Evolutionary conservation across 192 early-diverging fungal species (phyloP).

Genomic region (Pecoramyces ruminantium): DNA sequence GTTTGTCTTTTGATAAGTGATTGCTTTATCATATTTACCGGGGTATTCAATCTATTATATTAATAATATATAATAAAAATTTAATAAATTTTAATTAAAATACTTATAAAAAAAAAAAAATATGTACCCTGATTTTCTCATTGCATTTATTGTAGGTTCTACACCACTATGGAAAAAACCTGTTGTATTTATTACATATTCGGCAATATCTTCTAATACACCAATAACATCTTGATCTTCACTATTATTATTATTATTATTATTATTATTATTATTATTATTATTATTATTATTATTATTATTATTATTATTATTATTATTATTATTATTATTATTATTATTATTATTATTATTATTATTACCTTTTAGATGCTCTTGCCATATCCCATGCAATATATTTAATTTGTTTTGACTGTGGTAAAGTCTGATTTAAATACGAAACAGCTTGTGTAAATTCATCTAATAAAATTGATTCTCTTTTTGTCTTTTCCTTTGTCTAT

Average conservation of each 20-base stretch:
- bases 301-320: too few relatives aligned
- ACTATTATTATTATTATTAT: slow-evolving; percentile 5
- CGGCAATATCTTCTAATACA: slow-evolving; percentile 70
- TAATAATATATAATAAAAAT: too few relatives aligned
- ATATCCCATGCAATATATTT: slow-evolving; percentile 94
- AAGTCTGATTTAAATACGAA: slow-evolving; percentile 75
- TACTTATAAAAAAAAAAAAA: neutral
- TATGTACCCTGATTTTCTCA: slow-evolving; percentile 2
- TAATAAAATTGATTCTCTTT: slow-evolving; percentile 68
- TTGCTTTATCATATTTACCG: neutral
- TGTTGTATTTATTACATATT: slow-evolving; percentile 67
- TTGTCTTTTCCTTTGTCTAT: slow-evolving; percentile 70
- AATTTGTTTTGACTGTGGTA: slow-evolving; percentile 63
- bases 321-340: too few relatives aligned
- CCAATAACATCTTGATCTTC: slow-evolving; percentile 77
- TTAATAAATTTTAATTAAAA: too few relatives aligned
- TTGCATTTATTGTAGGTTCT: slow-evolving; percentile 26
- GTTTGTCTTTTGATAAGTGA: slow-evolving; percentile 39
- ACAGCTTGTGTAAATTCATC: slow-evolving; percentile 71
- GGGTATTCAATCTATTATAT: neutral
- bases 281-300: too few relatives aligned
- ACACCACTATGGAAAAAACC: slow-evolving; percentile 85
- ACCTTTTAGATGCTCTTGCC: slow-evolving; percentile 86
- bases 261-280: too few relatives aligned
- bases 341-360: too few relatives aligned